Conservation (phyloP, 2,329 filamentous ascomycete genomes). For the Magnaporthiopsis incrustans region DNA sequence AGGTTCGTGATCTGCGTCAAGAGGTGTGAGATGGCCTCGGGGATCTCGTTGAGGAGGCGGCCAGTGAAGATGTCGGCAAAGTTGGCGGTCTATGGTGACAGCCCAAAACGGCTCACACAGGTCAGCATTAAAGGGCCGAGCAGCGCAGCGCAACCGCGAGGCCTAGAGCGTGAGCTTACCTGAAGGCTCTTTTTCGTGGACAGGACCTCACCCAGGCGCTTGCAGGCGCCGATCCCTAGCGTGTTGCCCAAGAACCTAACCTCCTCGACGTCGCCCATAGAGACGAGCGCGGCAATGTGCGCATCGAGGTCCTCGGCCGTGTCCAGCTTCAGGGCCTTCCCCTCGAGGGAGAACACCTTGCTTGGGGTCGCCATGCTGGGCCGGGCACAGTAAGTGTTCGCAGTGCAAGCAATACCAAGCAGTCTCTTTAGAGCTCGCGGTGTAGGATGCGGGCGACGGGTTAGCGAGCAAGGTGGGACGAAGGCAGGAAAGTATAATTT, state of each 20-base stretch:
- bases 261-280: conserved; percentile 71
- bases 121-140: not conserved
- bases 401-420: not conserved
- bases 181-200: conserved; percentile 76
- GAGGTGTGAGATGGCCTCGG: conserved; percentile 75
- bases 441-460: not conserved
- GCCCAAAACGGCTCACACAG: conserved; percentile 10
- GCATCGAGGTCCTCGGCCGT: conserved; percentile 78
- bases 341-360: conserved; percentile 83
- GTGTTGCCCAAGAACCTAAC: conserved; percentile 87
- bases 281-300: conserved; percentile 68
- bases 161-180: conserved; percentile 33
- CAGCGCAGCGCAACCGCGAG: conserved; percentile 8
- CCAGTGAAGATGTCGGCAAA: conserved; percentile 97
- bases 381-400: not conserved
- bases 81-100: conserved; percentile 59
- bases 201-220: conserved; percentile 75
- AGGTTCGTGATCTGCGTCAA: conserved; percentile 82
- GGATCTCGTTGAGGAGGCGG: conserved; percentile 87
- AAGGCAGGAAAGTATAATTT: not conserved
- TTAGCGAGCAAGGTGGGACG: not conserved
- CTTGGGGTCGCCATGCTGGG: conserved; percentile 3
- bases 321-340: conserved; percentile 87
- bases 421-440: not conserved
- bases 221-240: conserved; percentile 78